Percentiles rank a stretch among this genome's conserved stretches.
phyloP scores from a whole-genome alignment of 257 asterid genomes.

The Primulina tabacum region DNA sequence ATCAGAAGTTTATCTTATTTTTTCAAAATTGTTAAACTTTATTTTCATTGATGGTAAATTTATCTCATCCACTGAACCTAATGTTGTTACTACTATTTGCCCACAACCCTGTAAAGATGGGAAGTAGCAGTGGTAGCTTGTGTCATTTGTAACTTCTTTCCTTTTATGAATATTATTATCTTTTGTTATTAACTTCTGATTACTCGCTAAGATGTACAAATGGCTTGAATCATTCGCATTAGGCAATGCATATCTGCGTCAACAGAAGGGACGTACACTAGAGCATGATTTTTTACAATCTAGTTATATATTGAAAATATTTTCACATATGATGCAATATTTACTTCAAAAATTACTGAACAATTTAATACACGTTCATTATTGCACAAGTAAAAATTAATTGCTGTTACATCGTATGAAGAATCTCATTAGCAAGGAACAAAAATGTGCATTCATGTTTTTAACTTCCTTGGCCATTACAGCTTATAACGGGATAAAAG shows the following conservation, averaged over 20 bases:
- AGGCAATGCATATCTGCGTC: neutral
- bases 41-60: neutral
- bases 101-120: constrained; percentile 11
- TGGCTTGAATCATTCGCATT: neutral
- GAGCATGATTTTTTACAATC: neutral
- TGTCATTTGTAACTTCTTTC: constrained; percentile 9
- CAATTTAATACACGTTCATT: neutral
- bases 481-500: constrained; percentile 47
- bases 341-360: neutral
- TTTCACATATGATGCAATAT: neutral
- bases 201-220: neutral
- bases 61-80: neutral
- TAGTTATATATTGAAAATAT: constrained; percentile 2
- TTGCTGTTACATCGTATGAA: neutral
- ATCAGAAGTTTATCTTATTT: neutral
- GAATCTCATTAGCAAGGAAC: neutral
- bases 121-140: neutral
- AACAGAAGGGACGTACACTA: neutral
- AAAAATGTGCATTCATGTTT: neutral
- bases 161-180: neutral
- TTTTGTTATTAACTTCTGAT: constrained; percentile 11
- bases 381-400: neutral
- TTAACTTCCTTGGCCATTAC: constrained; percentile 28
- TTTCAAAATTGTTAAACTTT: neutral
- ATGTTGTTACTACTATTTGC: neutral